These are phyloP conservation scores for Vicia faba DNA, from an alignment of 306 rosid species.

Conservation along the genomic window DNA sequence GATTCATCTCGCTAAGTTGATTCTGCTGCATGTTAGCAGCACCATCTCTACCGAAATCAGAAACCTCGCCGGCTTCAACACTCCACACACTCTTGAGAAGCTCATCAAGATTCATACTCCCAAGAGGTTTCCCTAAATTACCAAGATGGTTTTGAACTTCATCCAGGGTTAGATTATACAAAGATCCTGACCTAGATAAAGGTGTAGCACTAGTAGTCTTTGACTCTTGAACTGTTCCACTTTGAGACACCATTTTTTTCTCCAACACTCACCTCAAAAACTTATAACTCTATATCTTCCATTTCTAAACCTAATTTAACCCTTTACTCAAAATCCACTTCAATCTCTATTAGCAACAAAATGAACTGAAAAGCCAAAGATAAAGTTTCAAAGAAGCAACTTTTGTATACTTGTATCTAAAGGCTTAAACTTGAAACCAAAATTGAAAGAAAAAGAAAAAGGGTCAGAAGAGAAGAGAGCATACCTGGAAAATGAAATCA, in stretches of 20 bases:
- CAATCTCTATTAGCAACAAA: constrained; percentile 32
- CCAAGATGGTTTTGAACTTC: constrained; percentile 96
- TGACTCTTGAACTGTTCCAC: constrained; percentile 62
- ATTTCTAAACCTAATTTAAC: constrained; percentile 12
- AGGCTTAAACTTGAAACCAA: constrained; percentile 28
- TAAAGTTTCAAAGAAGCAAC: not conserved
- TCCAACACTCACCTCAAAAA: constrained; percentile 23
- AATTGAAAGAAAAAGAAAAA: constrained; percentile 25
- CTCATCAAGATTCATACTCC: constrained; percentile 97
- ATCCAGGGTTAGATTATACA: constrained; percentile 85
- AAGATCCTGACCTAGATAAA: constrained; percentile 67
- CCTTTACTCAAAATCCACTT: constrained; percentile 9
- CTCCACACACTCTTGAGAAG: constrained; percentile 83
- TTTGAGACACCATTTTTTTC: constrained; percentile 74
- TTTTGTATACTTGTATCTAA: constrained; percentile 1
- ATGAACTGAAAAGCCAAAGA: constrained; percentile 28
- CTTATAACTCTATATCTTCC: constrained; percentile 35
- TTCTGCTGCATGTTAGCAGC: constrained; percentile 41
- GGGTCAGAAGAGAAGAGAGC: not conserved
- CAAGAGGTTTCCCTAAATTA: constrained; percentile 83
- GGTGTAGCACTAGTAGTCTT: constrained; percentile 42
- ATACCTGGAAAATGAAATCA: constrained; percentile 24
- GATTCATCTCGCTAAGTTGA: constrained; percentile 52
- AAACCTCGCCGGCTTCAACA: constrained; percentile 64
- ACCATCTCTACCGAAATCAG: constrained; percentile 43